phyloP scores from a whole-genome alignment of 208 protist species.

The Acanthamoeba culbertsoni region DNA sequence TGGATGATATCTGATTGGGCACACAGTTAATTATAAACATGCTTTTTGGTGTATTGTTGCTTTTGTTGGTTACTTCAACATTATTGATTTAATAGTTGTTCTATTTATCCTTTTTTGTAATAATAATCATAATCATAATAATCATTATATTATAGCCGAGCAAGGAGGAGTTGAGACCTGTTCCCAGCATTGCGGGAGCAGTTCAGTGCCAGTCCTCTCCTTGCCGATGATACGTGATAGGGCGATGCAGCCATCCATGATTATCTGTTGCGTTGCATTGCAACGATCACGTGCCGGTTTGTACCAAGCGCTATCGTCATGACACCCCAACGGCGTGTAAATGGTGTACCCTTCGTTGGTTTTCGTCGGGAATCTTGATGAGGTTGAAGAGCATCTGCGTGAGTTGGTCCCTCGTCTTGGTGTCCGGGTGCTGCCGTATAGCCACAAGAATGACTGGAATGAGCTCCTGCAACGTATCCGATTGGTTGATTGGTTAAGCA shows the following conservation, averaged over 20 bases:
- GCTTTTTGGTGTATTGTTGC: background rate
- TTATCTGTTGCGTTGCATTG: constrained; percentile 8
- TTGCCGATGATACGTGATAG: constrained; percentile 70
- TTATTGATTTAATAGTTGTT: too few relatives aligned
- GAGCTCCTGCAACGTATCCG: constrained; percentile 54
- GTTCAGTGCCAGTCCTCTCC: constrained; percentile 68
- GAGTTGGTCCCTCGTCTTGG: constrained; percentile 63
- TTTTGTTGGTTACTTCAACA: too few relatives aligned
- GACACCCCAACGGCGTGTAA: background rate
- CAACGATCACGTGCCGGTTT: background rate
- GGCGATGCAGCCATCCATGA: constrained; percentile 72
- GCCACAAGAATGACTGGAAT: constrained; percentile 76
- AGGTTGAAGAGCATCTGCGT: constrained; percentile 79
- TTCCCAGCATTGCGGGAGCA: constrained; percentile 80
- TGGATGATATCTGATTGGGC: constrained; percentile 56
- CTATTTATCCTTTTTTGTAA: too few relatives aligned
- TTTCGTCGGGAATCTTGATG: constrained; percentile 78
- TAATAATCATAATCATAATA: background rate
- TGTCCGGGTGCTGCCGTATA: constrained; percentile 75
- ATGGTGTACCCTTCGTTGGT: constrained; percentile 65
- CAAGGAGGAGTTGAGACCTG: constrained; percentile 51
- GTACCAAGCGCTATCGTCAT: background rate
- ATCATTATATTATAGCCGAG: background rate
- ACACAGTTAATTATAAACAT: background rate
- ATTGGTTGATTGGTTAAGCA: background rate